Base-by-base conservation (phyloP, 1,139 yeast genomes). In the Suhomyces wounanorum region DNA sequence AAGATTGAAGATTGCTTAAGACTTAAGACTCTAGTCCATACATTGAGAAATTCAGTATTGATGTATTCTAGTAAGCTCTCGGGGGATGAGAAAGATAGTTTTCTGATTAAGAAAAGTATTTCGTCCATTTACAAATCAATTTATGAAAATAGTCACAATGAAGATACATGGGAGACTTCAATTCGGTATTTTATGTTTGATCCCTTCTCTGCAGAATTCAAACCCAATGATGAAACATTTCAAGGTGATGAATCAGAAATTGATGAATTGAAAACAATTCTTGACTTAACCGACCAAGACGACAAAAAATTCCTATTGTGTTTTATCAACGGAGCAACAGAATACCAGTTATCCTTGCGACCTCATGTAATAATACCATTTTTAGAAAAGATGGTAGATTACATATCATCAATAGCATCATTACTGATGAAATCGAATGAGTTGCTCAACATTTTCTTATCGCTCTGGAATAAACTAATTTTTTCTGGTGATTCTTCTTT, bases 101-200 rank as follows among this genome's bases (percentile, higher is more conserved):
- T 48, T 8, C 43, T 30, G 31, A 10, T 30, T 13, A 40, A 48
- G 23, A 46, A 21, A 8, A 35, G 44, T 11, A 45, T 38, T 14
- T 45, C 48, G 1, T 18, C 28, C 25, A 47, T 64, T 1, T 69
- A 59, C 54, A 55, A 55, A 16, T 41, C 52, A 8, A 49, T 70
- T 14, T 66, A 62, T 43, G 59, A 50, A 18, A 52, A 60, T n/a
- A 56, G 66, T 1, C 41, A 55, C 9, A 65, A 65, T 50, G 53
- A 56, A 3, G 54, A 59, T 23, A 52, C 67, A 3, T 69, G 77
- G 71, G 77, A 73, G 48, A 59, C 68, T 31, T 59, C 80, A 26
- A 51, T 79, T 1, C 62, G 69, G 2, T 81, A 75, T 54, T 59
- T 75, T 8, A 57, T 74, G 28, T 66, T 71, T 45, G 87, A 83